Base-by-base conservation (phyloP, 129 eudicot genomes). In the Tagetes patula region DNA sequence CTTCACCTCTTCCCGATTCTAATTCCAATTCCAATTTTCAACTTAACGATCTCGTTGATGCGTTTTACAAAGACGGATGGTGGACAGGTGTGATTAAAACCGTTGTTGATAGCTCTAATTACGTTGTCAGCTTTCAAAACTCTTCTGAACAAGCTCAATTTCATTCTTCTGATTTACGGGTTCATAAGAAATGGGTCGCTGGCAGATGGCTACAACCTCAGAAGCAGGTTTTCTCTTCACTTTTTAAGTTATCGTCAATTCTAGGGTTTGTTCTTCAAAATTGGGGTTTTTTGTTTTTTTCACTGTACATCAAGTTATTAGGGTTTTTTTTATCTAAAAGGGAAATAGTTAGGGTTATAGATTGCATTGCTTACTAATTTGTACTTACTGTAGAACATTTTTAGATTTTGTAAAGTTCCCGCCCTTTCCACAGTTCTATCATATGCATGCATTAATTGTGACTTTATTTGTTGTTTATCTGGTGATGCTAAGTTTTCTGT, bases 51-150 rank as follows among this genome's bases (percentile, higher is more conserved):
- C 76, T 80, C 70, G 96, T 90, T 10, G 98, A 94, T 48, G 97
- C 91, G 13, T 87, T 70, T 62, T 83, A 76, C 75, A 62, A 64
- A 6, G 96, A 87, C 69, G 97, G 96, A 1, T 94, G 99, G 96
- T 94, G 97, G 94, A 84, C 86, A 7, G 97, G 99, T 2, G 88
- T 83, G 38, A 80, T 90, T 37, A 81, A 83, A 5, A 33, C 53
- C 0, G 80, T 86, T 9, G 5, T 91, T 3, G 84, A 47, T 11
- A 48, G 62, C 38, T 48, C 59, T 6, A 80, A 72, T 50, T 87
- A 50, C 14, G 13, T 37, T 36, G 67, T 61, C 14, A 36, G 79
- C n/a, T 61, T 73, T 34, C 2, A 8, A 33, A 60, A 84, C 78
- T 87, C 96, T 1, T 85, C 91, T 3, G 89, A 86, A 13, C 76